These are phyloP conservation scores for Fusarium longipes DNA, from an alignment of 2,329 filamentous ascomycete genomes.

Conservation along the genomic window DNA sequence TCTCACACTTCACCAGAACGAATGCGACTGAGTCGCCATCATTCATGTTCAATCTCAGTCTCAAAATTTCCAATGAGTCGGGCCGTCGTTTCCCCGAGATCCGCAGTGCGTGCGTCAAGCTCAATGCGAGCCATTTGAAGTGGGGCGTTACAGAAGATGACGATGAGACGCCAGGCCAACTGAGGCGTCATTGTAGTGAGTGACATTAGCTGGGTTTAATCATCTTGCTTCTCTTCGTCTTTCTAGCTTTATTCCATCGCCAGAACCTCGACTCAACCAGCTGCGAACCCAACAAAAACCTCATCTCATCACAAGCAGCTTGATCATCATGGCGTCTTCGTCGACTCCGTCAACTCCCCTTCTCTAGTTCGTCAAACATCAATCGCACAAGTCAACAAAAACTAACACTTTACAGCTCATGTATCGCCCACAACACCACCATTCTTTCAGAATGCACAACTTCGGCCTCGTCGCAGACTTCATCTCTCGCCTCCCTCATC, in stretches of 20 bases:
- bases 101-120: conserved; percentile 5
- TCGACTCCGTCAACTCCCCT: conserved; percentile 74
- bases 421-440: conserved; percentile 92
- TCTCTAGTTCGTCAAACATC: conserved; percentile 71
- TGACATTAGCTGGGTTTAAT: background rate
- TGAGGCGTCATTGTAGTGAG: conserved; percentile 41
- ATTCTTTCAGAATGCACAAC: conserved; percentile 94
- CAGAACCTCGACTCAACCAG: background rate
- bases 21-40: conserved; percentile 27
- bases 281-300: background rate
- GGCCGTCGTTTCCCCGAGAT: conserved; percentile 38
- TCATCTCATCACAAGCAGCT: background rate
- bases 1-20: background rate
- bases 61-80: conserved; percentile 41
- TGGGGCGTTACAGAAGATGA: conserved; percentile 40
- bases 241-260: background rate
- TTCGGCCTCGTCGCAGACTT: conserved; percentile 83
- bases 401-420: conserved; percentile 69
- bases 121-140: conserved; percentile 8
- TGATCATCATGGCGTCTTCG: conserved; percentile 72
- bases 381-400: background rate
- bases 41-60: conserved; percentile 18
- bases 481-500: conserved; percentile 90
- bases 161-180: conserved; percentile 29
- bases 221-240: conserved; percentile 12